Evolutionary conservation across 805 yeast genomes (phyloP).

Genomic region (Spathaspora arborariae): DNA sequence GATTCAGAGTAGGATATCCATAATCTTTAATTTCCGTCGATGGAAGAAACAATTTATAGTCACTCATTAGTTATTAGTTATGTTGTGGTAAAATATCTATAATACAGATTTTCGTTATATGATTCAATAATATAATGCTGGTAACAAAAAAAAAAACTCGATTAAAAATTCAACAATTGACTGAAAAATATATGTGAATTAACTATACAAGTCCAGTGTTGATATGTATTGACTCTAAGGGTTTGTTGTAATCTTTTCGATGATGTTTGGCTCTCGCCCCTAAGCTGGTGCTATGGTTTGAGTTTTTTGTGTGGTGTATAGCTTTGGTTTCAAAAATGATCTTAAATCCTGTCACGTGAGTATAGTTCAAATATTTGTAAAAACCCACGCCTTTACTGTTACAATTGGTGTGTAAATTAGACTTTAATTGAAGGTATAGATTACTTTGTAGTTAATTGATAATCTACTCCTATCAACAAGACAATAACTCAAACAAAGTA

Average conservation of each 20-base stretch:
- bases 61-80: not conserved
- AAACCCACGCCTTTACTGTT: no score
- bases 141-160: not conserved
- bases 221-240: no score
- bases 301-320: not conserved
- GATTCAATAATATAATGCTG: not conserved
- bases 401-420: no score
- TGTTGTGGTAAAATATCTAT: not conserved
- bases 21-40: slow-evolving; percentile 58
- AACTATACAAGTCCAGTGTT: no score
- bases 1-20: slow-evolving; percentile 71
- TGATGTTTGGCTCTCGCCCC: not conserved
- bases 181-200: no score
- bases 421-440: no score
- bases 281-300: not conserved
- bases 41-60: not conserved
- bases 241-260: not conserved
- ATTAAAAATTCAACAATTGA: no score
- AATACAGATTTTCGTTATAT: not conserved
- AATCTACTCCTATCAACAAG: no score
- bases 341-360: not conserved
- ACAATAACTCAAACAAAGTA: no score
- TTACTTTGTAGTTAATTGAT: no score
- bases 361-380: no score
- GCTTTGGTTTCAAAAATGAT: not conserved